phyloP scores from a whole-genome alignment of 768 basidiomycete species.

The Naematelia encephala region DNA sequence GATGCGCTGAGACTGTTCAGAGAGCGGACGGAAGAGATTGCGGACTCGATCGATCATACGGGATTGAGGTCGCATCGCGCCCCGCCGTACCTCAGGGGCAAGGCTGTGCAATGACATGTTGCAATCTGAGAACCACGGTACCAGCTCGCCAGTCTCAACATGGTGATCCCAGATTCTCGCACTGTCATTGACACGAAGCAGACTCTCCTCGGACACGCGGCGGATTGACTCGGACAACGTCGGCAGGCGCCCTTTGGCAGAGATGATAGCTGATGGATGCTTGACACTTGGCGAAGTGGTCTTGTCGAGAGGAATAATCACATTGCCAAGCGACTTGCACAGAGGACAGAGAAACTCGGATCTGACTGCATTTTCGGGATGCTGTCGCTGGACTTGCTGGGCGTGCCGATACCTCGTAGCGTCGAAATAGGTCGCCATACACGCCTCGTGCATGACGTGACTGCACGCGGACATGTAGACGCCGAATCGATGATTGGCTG shows the following conservation, averaged over 20 bases:
- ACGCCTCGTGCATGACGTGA: constrained; percentile 95
- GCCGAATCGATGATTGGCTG: constrained; percentile 70
- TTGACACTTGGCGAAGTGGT: constrained; percentile 40
- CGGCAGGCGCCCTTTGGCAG: constrained; percentile 50
- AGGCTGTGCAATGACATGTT: constrained; percentile 21
- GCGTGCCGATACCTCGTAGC: constrained; percentile 85
- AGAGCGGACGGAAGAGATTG: constrained; percentile 70
- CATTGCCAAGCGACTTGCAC: constrained; percentile 94
- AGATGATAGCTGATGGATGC: constrained; percentile 10
- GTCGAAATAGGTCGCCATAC: constrained; percentile 82
- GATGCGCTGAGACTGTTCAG: constrained; percentile 78
- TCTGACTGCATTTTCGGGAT: constrained; percentile 88
- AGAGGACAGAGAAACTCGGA: constrained; percentile 95
- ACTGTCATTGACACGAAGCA: constrained; percentile 58
- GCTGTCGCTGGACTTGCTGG: constrained; percentile 82
- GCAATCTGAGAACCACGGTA: constrained; percentile 48
- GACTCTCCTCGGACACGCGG: constrained; percentile 78
- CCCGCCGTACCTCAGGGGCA: constrained; percentile 25
- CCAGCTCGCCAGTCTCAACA: constrained; percentile 48
- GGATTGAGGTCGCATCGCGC: constrained; percentile 57
- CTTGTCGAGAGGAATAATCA: constrained; percentile 71
- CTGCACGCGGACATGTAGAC: constrained; percentile 83
- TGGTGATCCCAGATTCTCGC: constrained; percentile 50
- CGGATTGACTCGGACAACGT: constrained; percentile 88
- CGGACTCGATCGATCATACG: constrained; percentile 88